Evolutionary conservation across 345 rosid species (phyloP), one percentile per base, ranked within the genome.

Genomic region (Corchorus capsularis): DNA sequence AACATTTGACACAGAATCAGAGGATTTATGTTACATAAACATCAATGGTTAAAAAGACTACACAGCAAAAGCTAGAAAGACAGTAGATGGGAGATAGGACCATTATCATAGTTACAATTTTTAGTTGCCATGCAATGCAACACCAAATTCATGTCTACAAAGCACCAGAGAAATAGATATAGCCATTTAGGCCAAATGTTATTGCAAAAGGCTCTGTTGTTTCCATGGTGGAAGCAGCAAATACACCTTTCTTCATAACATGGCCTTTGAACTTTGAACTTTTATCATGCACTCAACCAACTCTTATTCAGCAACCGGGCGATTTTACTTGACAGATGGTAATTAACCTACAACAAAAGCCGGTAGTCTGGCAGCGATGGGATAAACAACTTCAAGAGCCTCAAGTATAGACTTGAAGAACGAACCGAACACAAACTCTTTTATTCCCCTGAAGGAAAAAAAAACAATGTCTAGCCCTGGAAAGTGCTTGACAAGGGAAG

Each of bases 401-500:
- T 61, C 27, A 16, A 46, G 27, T 27, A 60, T 39, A 11, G 57
- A 46, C 17, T 60, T 17, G 68, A 62, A 60, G 46, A 74, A 49
- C 45, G 35, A 52, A 53, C 37, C 13, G 5, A 53, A 70, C 49
- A 70, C 49, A 41, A 39, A 64, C 54, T 53, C 27, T 15, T 27
- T 32, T 15, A 39, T 13, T 16, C 22, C 53, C n/a, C 20, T 32
- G 12, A 39, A 65, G 16, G 63, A 60, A 64, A 41, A 63, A 53
- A 6, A 8, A 11, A 22, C 19, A 37, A 39, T 8, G 61, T 70
- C 73, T n/a, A 63, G 56, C 73, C 19, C 68, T 56, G 74, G 63
- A 63, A 71, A 70, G 73, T 68, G 78, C 75, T 20, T 3, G 66
- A 27, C 74, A 47, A 34, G 14, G 15, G 47, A 69, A 67, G 49